A percentile compares a stretch with the other conserved stretches of the same genome.
Conservation (phyloP, 208 protist genomes). For the Wallacemonas sp. region DNA sequence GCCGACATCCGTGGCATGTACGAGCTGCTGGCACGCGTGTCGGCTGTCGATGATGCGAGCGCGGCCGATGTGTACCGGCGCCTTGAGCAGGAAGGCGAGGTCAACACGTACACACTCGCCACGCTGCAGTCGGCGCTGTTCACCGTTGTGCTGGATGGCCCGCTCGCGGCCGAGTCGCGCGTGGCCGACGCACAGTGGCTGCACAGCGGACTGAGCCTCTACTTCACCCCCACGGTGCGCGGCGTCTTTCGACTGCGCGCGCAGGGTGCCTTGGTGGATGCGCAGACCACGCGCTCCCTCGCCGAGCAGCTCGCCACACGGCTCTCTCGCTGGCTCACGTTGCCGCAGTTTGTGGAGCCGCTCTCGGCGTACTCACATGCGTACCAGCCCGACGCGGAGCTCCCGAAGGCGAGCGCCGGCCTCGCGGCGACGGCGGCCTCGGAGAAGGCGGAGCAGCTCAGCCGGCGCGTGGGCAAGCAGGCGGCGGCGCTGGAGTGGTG, state of each 20-base stretch:
- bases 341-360: conserved; percentile 5
- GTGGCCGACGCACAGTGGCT: conserved; percentile 51
- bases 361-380: not conserved
- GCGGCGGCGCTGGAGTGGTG: conserved; percentile 46
- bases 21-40: conserved; percentile 49
- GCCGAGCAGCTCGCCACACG: conserved; percentile 7
- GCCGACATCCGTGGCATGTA: conserved; percentile 48
- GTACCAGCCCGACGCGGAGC: not conserved
- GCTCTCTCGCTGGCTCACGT: conserved; percentile 8
- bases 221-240: conserved; percentile 27
- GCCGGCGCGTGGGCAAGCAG: not conserved
- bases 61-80: conserved; percentile 65
- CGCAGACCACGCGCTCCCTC: conserved; percentile 6
- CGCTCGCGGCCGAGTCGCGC: not conserved
- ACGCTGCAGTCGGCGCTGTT: conserved; percentile 62
- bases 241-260: conserved; percentile 18
- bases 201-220: conserved; percentile 55
- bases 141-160: conserved; percentile 54
- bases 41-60: conserved; percentile 35
- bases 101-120: conserved; percentile 63
- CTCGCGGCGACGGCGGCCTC: not conserved
- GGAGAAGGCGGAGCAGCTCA: not conserved
- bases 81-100: conserved; percentile 50
- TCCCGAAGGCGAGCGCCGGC: not conserved
- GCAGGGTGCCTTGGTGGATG: conserved; percentile 8